A percentile compares a stretch with the other conserved stretches of the same genome.
Conservation (phyloP, 1,284 basidiomycete genomes). For the Puccinia triticina region DNA sequence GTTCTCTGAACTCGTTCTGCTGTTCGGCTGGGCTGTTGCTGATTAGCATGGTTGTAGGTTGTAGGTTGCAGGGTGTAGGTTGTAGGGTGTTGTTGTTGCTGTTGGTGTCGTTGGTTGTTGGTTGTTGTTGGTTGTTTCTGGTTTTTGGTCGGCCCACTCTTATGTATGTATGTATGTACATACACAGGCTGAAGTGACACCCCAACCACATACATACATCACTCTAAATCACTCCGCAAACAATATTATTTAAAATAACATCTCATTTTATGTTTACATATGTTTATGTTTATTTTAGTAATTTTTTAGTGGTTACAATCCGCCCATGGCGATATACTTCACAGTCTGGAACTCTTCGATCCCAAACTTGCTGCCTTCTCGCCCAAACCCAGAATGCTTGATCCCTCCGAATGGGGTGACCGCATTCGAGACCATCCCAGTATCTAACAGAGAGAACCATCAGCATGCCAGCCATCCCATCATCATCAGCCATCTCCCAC, state of each 20-base stretch:
- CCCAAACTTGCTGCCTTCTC: slow-evolving; percentile 66
- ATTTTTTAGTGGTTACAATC: too few species aligned
- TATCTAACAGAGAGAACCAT: slow-evolving; percentile 63
- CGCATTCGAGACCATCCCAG: slow-evolving; percentile 77
- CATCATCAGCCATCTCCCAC: not conserved
- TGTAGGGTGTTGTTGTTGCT: not conserved
- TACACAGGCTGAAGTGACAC: not conserved
- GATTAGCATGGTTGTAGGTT: not conserved
- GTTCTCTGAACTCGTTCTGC: too few species aligned
- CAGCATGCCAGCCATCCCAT: not conserved
- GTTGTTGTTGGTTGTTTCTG: too few species aligned
- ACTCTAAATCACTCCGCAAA: too few species aligned
- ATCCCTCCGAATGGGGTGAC: slow-evolving; percentile 89
- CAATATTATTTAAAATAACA: too few species aligned
- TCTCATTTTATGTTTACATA: not conserved
- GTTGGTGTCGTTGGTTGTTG: too few species aligned
- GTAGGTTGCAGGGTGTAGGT: too few species aligned
- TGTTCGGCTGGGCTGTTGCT: not conserved
- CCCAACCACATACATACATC: too few species aligned
- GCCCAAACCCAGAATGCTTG: slow-evolving; percentile 79
- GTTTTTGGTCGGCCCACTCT: too few species aligned
- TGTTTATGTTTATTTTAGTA: too few species aligned
- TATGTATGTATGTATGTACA: too few species aligned
- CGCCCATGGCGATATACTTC: slow-evolving; percentile 76
- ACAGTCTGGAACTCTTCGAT: slow-evolving; percentile 67